Percentiles rank a stretch among this genome's conserved stretches.
These are phyloP conservation scores for Scedosporium dehoogii DNA, from an alignment of 2,329 filamentous ascomycete species.

Conservation along the genomic window DNA sequence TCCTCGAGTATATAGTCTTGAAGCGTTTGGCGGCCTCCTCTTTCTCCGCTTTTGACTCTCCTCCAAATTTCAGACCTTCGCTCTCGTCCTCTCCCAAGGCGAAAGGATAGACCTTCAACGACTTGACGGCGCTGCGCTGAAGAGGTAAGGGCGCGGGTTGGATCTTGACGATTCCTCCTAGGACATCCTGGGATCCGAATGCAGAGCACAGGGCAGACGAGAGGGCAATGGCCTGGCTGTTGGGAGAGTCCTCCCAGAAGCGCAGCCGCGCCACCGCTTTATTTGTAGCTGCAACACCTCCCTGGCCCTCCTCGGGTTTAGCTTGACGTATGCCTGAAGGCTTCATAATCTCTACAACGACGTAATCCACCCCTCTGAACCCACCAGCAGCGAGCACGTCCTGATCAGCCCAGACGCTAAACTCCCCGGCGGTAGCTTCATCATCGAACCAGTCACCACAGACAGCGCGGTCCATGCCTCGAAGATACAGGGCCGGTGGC, in stretches of 20 bases:
- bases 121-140: slow-evolving; percentile 51
- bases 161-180: slow-evolving; percentile 79
- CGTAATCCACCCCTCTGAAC: slow-evolving; percentile 68
- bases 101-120: slow-evolving; percentile 77
- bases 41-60: slow-evolving; percentile 72
- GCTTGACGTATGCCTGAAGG: slow-evolving; percentile 68
- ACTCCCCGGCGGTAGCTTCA: slow-evolving; percentile 36
- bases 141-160: slow-evolving; percentile 70
- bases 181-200: slow-evolving; percentile 60
- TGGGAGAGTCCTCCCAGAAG: slow-evolving; percentile 79
- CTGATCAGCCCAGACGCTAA: slow-evolving; percentile 78
- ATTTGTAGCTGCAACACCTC: slow-evolving; percentile 35
- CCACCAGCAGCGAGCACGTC: slow-evolving; percentile 64
- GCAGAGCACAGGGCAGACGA: slow-evolving; percentile 68
- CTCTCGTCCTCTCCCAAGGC: slow-evolving; percentile 41
- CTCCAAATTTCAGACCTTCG: slow-evolving; percentile 72
- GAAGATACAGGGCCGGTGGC: slow-evolving; percentile 62
- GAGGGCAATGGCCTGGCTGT: slow-evolving; percentile 67
- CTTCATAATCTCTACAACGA: slow-evolving; percentile 74
- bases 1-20: slow-evolving; percentile 53
- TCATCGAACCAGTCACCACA: slow-evolving; percentile 72
- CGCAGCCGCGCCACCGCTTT: slow-evolving; percentile 69
- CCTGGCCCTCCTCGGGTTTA: slow-evolving; percentile 53
- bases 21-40: slow-evolving; percentile 68
- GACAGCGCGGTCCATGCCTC: slow-evolving; percentile 63